Conservation (phyloP, 805 yeast genomes). For the Priceomyces melissophilus region DNA sequence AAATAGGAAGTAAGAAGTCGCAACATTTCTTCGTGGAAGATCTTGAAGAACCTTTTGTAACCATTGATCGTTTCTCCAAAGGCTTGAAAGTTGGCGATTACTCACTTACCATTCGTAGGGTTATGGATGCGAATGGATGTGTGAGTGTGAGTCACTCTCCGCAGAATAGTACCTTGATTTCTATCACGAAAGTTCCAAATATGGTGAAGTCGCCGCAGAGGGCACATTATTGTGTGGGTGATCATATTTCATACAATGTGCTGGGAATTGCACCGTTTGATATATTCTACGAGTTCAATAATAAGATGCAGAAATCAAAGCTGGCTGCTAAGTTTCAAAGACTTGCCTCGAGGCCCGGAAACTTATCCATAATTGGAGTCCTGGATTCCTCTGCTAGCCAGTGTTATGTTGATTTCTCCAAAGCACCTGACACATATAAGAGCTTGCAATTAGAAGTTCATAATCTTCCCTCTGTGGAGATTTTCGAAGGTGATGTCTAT, state of each 20-base stretch:
- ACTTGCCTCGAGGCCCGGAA: slow-evolving; percentile 82
- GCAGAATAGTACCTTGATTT: slow-evolving; percentile 45
- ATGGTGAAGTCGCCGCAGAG: slow-evolving; percentile 37
- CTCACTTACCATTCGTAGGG: slow-evolving; percentile 50
- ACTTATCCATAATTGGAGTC: slow-evolving; percentile 59
- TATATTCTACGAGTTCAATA: slow-evolving; percentile 72
- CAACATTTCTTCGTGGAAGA: slow-evolving; percentile 45
- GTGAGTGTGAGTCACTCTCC: slow-evolving; percentile 36
- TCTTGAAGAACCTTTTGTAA: slow-evolving; percentile 27
- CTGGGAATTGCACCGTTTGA: slow-evolving; percentile 80
- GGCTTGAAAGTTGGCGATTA: slow-evolving; percentile 65
- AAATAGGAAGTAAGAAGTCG: slow-evolving; percentile 55
- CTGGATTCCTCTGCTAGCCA: slow-evolving; percentile 69
- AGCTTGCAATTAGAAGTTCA: slow-evolving; percentile 33
- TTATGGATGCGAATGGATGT: slow-evolving; percentile 74
- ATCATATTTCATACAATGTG: slow-evolving; percentile 70
- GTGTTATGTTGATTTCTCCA: slow-evolving; percentile 63
- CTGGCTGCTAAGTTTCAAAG: slow-evolving; percentile 51
- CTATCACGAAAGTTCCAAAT: slow-evolving; percentile 75
- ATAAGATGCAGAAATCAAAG: slow-evolving; percentile 52
- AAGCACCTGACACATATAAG: slow-evolving; percentile 27
- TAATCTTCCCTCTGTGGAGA: slow-evolving; percentile 70
- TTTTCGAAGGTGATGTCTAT: slow-evolving; percentile 71
- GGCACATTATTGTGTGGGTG: slow-evolving; percentile 84
- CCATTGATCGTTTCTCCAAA: slow-evolving; percentile 20